Conservation (phyloP, 352 stramenopile genomes). For the Pythium graminicola region DNA sequence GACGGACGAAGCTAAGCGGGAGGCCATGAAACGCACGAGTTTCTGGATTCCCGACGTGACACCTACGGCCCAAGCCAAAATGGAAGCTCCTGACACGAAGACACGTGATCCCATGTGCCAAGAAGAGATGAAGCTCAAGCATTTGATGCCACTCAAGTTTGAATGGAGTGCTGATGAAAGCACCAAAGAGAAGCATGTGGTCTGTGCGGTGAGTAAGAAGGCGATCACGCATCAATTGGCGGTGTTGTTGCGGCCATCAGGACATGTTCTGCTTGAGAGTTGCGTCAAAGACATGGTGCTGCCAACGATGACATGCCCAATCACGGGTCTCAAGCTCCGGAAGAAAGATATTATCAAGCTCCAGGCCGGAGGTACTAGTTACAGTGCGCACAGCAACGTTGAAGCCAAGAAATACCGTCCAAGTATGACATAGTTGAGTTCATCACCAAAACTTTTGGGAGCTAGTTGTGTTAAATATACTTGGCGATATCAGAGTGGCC, state of each 20-base stretch:
- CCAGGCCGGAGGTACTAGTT: slow-evolving; percentile 66
- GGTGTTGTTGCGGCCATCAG: slow-evolving; percentile 72
- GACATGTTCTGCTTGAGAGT: slow-evolving; percentile 70
- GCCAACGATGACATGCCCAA: slow-evolving; percentile 78
- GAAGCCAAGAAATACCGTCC: slow-evolving; percentile 85
- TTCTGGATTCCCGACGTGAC: slow-evolving; percentile 86
- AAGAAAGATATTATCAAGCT: slow-evolving; percentile 84
- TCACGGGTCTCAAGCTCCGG: slow-evolving; percentile 75
- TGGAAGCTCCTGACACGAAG: slow-evolving; percentile 60
- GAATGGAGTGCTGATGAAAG: slow-evolving; percentile 42
- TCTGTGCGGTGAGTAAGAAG: slow-evolving; percentile 80
- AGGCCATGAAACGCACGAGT: slow-evolving; percentile 75
- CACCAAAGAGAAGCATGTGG: slow-evolving; percentile 34
- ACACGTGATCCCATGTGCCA: slow-evolving; percentile 80
- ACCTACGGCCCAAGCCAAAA: slow-evolving; percentile 38
- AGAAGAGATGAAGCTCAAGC: slow-evolving; percentile 80
- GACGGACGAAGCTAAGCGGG: slow-evolving; percentile 61
- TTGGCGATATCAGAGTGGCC: slow-evolving; percentile 38
- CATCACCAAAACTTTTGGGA: slow-evolving; percentile 42
- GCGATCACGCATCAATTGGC: slow-evolving; percentile 71
- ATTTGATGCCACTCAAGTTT: slow-evolving; percentile 83
- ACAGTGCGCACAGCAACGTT: slow-evolving; percentile 80
- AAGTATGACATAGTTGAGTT: too few species aligned
- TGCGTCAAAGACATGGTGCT: slow-evolving; percentile 81
- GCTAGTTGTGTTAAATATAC: slow-evolving; percentile 35